Evolutionary conservation across 2,329 filamentous ascomycete species (phyloP).

Genomic region (Colletotrichum eremochloae): DNA sequence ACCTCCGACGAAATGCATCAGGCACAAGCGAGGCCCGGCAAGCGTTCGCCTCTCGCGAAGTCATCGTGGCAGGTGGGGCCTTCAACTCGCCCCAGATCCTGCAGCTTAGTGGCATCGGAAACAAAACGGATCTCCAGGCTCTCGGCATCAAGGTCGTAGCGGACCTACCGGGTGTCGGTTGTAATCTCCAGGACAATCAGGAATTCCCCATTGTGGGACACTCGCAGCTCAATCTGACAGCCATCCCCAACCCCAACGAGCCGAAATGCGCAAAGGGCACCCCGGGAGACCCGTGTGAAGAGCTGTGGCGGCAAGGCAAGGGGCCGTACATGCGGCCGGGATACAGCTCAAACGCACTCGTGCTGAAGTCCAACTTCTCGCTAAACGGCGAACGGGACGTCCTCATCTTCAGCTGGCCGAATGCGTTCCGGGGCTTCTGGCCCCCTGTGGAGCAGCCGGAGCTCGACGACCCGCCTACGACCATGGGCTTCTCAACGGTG

Average conservation of each 20-base stretch:
- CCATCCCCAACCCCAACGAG: slow-evolving; percentile 42
- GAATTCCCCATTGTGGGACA: slow-evolving; percentile 52
- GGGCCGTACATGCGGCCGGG: slow-evolving; percentile 46
- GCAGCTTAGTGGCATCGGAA: slow-evolving; percentile 60
- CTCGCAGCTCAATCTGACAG: slow-evolving; percentile 45
- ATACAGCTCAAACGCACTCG: slow-evolving; percentile 14
- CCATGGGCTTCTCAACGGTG: slow-evolving; percentile 23
- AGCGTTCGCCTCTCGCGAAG: slow-evolving; percentile 55
- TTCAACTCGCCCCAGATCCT: slow-evolving; percentile 62
- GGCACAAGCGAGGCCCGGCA: slow-evolving; percentile 39
- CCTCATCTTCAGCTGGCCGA: slow-evolving; percentile 67
- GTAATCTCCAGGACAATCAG: slow-evolving; percentile 65
- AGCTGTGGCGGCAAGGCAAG: slow-evolving; percentile 51
- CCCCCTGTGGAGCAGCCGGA: slow-evolving; percentile 21
- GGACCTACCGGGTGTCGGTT: slow-evolving; percentile 72
- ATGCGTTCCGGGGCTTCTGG: slow-evolving; percentile 56
- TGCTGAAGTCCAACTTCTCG: slow-evolving; percentile 42
- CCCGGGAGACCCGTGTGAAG: slow-evolving; percentile 53
- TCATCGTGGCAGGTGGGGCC: slow-evolving; percentile 63
- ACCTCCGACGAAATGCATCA: slow-evolving; percentile 51
- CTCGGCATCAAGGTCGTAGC: slow-evolving; percentile 65
- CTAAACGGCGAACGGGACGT: slow-evolving; percentile 62
- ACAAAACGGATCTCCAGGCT: slow-evolving; percentile 53
- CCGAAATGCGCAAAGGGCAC: slow-evolving; percentile 49
- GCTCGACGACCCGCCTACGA: slow-evolving; percentile 12